Percentiles rank a stretch among this genome's conserved stretches.
phyloP scores from a whole-genome alignment of 169 alveolate species.

The Cryptosporidium sp. region DNA sequence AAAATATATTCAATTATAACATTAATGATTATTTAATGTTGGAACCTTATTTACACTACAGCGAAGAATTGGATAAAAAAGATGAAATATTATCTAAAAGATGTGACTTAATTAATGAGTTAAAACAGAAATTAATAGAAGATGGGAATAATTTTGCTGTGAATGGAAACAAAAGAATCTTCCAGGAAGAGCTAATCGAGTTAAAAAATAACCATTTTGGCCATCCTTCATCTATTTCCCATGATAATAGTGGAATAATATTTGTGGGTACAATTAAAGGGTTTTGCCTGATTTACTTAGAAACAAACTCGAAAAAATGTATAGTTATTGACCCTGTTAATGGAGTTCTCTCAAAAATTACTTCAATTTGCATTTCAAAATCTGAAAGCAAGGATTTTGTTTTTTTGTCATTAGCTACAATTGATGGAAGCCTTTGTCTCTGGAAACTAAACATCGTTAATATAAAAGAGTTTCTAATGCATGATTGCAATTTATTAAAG shows the following conservation, averaged over 20 bases:
- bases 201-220: conserved; percentile 16
- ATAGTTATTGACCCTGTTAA: conserved; percentile 27
- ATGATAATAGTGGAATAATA: conserved; percentile 35
- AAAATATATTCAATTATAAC: neutral
- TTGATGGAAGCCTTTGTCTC: conserved; percentile 28
- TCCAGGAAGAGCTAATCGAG: conserved; percentile 3
- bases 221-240: conserved; percentile 41
- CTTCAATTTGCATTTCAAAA: conserved; percentile 36
- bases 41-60: conserved; percentile 55
- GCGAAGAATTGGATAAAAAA: conserved; percentile 9
- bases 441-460: conserved; percentile 13
- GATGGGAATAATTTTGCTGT: conserved; percentile 3
- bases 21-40: conserved; percentile 4
- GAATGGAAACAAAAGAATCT: conserved; percentile 34
- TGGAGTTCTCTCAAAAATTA: conserved; percentile 17
- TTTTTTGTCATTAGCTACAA: conserved; percentile 22
- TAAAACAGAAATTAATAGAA: neutral
- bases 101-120: neutral
- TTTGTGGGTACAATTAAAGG: conserved; percentile 62
- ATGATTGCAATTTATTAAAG: neutral
- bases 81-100: neutral
- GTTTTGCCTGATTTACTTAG: conserved; percentile 1
- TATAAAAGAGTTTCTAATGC: neutral
- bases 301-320: neutral
- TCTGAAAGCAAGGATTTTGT: conserved; percentile 14